Percentiles rank a stretch among this genome's conserved stretches.
These are phyloP conservation scores for Moniliophthora roreri DNA, from an alignment of 1,284 basidiomycete species.

Conservation along the genomic window DNA sequence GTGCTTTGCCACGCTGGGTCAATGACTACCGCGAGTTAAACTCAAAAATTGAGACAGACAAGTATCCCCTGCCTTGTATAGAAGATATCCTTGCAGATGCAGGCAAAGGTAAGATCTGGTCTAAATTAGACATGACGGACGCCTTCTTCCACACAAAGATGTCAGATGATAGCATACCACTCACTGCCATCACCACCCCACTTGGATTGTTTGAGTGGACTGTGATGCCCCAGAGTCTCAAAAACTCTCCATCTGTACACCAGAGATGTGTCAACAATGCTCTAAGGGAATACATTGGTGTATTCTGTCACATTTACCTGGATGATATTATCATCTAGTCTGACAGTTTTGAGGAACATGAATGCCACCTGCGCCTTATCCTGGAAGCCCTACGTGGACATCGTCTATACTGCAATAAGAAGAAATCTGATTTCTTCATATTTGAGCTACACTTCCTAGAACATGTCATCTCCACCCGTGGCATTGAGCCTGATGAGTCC, in stretches of 20 bases:
- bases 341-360: conserved; percentile 30
- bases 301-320: conserved; percentile 17
- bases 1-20: conserved; percentile 30
- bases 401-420: conserved; percentile 26
- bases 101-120: conserved; percentile 24
- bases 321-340: conserved; percentile 41
- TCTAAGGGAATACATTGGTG: conserved; percentile 20
- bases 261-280: conserved; percentile 28
- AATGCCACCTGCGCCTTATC: conserved; percentile 24
- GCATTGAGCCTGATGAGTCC: conserved; percentile 22
- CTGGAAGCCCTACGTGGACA: conserved; percentile 22
- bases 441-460: conserved; percentile 24
- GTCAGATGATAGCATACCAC: neutral
- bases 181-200: conserved; percentile 16
- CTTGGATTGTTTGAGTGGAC: conserved; percentile 34
- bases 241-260: conserved; percentile 31
- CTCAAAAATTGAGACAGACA: conserved; percentile 22
- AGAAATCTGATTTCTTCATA: conserved; percentile 23
- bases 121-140: conserved; percentile 8
- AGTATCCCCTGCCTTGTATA: conserved; percentile 17
- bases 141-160: conserved; percentile 8
- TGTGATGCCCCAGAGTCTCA: conserved; percentile 21
- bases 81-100: conserved; percentile 27
- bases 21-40: conserved; percentile 35
- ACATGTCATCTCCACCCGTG: conserved; percentile 24